phyloP scores from a whole-genome alignment of 257 asterid genomes.

The Scutellaria baicalensis region DNA sequence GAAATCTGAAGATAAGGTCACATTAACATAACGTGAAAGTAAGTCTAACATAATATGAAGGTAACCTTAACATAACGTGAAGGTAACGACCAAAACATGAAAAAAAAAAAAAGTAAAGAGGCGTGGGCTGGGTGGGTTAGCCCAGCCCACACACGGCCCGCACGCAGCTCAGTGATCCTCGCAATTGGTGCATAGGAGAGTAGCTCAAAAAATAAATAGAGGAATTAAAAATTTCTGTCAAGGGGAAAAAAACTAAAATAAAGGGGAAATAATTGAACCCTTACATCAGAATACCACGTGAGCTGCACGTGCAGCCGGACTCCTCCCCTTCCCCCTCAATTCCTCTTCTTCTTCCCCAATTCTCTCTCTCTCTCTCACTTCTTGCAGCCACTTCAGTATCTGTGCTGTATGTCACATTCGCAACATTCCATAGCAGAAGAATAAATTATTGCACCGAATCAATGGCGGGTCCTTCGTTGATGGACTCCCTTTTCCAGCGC shows the following conservation, averaged over 20 bases:
- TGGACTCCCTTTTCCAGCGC: slow-evolving; percentile 88
- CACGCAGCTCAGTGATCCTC: too few species aligned
- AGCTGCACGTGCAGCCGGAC: slow-evolving; percentile 17
- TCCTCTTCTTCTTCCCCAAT: background rate
- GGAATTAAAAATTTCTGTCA: too few species aligned
- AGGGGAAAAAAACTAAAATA: background rate
- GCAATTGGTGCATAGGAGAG: too few species aligned
- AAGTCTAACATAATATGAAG: too few species aligned
- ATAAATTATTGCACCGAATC: background rate
- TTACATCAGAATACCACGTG: slow-evolving; percentile 6
- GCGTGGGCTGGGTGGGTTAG: too few species aligned
- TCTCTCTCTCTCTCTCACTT: background rate
- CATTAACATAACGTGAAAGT: too few species aligned
- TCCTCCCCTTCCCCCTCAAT: background rate
- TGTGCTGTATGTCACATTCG: background rate
- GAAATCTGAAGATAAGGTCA: too few species aligned
- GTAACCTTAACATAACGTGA: too few species aligned
- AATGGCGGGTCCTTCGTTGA: slow-evolving; percentile 64
- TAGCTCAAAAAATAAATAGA: too few species aligned
- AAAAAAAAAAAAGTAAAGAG: too few species aligned
- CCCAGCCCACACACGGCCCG: too few species aligned
- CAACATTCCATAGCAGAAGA: background rate
- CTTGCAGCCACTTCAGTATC: background rate
- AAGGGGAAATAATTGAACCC: background rate
- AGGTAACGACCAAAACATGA: too few species aligned